Evolutionary conservation across 805 yeast species (phyloP), one percentile per base, ranked within the genome.

Genomic region (Starmerella vitae): DNA sequence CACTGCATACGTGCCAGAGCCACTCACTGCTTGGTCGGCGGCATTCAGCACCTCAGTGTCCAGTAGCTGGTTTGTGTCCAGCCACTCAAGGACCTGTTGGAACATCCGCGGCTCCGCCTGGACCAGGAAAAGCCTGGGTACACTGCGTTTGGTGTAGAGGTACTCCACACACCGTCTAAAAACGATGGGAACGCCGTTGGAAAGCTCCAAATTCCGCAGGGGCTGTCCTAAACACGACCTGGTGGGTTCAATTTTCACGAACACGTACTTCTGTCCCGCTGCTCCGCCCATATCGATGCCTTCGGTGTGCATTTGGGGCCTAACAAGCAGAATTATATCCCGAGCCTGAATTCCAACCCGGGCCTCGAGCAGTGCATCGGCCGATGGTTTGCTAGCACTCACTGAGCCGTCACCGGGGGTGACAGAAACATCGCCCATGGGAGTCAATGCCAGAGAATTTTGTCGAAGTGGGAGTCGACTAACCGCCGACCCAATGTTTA

Each of bases 1-100:
- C 1, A 60, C 62, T 2, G 76, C 66, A 29, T 65, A 62, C 5
- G 63, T 59, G 3, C 68, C 73, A 13, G 64, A 51, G 13, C 57
- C 44, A 4, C 59, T 51, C 17, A 53, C 45, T 1, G 54, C 46
- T 3, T 44, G 36, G 36, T 57, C 50, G 8, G 57, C 55, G 2
- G 48, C 37, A 18, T 52, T 54, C 17, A 60, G 49, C 5, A 48
- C 47, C 27, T 59, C 52, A 3, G 21, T 34, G 29, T 59, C 65
- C 22, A 61, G 51, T 3, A 52, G 49, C 17, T 44, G 31, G 3
- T 58, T 59, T 3, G 37, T 36, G 37, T 62, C 67, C 24, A 62
- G 45, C 63, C 63, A 57, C 10, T 50, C 48, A 25, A 60, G 55
- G 17, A 59, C 48, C 30, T 56, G 53, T 33, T 47, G 47, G 33